Evolutionary conservation across 1,284 basidiomycete genomes (phyloP).

Genomic region (Apiotrichum akiyoshidainum): DNA sequence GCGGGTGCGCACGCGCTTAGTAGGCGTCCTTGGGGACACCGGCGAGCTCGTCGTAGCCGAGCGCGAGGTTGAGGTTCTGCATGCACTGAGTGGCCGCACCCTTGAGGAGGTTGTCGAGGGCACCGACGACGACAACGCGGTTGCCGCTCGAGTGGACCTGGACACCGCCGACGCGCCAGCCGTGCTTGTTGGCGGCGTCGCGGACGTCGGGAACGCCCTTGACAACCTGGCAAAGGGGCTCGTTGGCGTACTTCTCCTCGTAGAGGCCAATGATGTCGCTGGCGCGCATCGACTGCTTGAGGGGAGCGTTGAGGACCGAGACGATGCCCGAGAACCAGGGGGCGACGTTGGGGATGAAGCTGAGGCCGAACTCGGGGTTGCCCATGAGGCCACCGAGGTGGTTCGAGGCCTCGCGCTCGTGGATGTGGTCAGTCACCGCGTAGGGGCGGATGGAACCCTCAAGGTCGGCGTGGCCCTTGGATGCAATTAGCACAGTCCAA

Average conservation of each 20-base stretch:
- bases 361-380: conserved; percentile 59
- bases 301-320: conserved; percentile 76
- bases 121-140: conserved; percentile 87
- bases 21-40: conserved; percentile 63
- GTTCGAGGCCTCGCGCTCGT: conserved; percentile 86
- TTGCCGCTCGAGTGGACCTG: conserved; percentile 87
- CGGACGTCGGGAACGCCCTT: conserved; percentile 71
- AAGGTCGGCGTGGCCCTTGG: conserved; percentile 63
- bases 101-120: conserved; percentile 92
- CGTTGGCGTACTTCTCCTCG: conserved; percentile 70
- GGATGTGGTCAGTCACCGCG: conserved; percentile 92
- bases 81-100: conserved; percentile 97
- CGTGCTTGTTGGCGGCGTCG: conserved; percentile 78
- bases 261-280: conserved; percentile 71
- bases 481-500: neutral
- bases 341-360: conserved; percentile 82
- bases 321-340: conserved; percentile 98
- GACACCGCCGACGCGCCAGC: conserved; percentile 86
- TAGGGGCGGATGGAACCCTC: conserved; percentile 77
- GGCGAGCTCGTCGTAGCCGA: conserved; percentile 86
- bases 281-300: conserved; percentile 64
- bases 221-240: conserved; percentile 67
- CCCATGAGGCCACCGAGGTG: conserved; percentile 69
- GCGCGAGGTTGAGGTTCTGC: conserved; percentile 92
- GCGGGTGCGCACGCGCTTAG: conserved; percentile 14